These are phyloP conservation scores for Cenchrus purpureus DNA, from an alignment of 176 grass and related monocot genomes.

Conservation along the genomic window DNA sequence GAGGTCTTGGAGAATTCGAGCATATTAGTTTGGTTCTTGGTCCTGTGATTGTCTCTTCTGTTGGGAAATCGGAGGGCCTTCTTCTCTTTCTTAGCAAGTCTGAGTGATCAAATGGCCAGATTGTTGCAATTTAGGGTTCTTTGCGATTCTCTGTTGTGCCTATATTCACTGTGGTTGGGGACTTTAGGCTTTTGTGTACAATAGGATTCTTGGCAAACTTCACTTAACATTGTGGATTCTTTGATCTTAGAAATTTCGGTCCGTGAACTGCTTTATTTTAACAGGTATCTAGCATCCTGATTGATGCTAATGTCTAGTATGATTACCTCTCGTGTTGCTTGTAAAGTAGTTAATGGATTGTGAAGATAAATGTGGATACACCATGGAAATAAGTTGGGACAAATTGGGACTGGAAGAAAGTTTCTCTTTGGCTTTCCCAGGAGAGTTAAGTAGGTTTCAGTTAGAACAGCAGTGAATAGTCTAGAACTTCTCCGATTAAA, in stretches of 20 bases:
- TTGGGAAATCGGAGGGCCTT: neutral
- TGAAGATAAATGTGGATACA: neutral
- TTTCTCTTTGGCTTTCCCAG: neutral
- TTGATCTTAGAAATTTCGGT: neutral
- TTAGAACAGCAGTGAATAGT: conserved; percentile 4
- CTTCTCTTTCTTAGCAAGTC: conserved; percentile 30
- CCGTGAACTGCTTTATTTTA: neutral
- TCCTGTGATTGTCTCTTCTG: neutral
- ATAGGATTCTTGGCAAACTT: neutral
- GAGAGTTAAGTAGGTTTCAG: neutral
- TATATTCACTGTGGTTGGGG: conserved; percentile 1
- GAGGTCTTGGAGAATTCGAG: conserved; percentile 15
- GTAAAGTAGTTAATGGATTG: conserved; percentile 12
- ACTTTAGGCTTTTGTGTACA: neutral
- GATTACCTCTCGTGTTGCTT: neutral
- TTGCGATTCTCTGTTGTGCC: neutral
- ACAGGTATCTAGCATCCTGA: neutral
- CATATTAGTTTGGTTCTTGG: conserved; percentile 18
- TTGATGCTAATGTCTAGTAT: neutral
- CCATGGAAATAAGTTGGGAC: neutral
- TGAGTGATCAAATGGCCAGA: neutral
- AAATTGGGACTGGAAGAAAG: neutral
- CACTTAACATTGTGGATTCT: neutral
- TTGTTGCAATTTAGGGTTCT: conserved; percentile 25
- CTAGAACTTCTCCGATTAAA: neutral